Percentiles rank a stretch among this genome's conserved stretches.
phyloP scores from a whole-genome alignment of 352 stramenopile genomes.

The Globisporangium cederbergense region DNA sequence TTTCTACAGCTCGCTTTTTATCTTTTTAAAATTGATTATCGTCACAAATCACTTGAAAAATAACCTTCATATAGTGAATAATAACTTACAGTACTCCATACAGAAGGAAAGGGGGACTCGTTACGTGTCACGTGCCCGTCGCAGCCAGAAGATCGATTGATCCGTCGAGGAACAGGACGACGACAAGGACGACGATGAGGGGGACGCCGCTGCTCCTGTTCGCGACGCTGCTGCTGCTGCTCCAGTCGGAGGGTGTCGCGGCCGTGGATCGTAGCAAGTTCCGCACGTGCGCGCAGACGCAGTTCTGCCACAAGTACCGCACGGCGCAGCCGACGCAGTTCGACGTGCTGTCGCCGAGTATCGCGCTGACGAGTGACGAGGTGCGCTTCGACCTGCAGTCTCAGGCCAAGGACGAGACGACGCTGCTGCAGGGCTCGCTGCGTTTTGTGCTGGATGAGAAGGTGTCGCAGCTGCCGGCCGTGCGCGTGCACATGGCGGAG shows the following conservation, averaged over 20 bases:
- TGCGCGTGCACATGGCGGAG: conserved; percentile 58
- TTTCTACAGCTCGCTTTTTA: background rate
- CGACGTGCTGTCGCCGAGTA: conserved; percentile 30
- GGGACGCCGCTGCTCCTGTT: background rate
- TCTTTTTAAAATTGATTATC: too few relatives aligned
- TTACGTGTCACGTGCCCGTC: conserved; percentile 8
- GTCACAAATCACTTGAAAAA: background rate
- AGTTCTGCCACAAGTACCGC: conserved; percentile 92
- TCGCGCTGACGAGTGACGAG: conserved; percentile 25
- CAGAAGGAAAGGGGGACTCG: background rate
- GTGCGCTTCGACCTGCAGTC: conserved; percentile 44
- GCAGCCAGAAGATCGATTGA: conserved; percentile 5
- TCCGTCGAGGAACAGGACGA: background rate
- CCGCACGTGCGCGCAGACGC: conserved; percentile 95
- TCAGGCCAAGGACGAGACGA: conserved; percentile 19
- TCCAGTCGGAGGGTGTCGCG: conserved; percentile 1
- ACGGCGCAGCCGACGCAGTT: conserved; percentile 30
- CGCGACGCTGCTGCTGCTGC: background rate
- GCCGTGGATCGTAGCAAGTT: conserved; percentile 98
- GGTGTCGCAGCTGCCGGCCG: conserved; percentile 32
- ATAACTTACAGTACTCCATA: background rate
- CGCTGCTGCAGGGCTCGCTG: conserved; percentile 38
- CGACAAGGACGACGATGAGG: conserved; percentile 3
- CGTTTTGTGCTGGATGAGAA: conserved; percentile 47
- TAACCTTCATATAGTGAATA: background rate